Percentiles rank a stretch among this genome's conserved stretches.
phyloP scores from a whole-genome alignment of 148 eudicot species.

The Spergularia marina region DNA sequence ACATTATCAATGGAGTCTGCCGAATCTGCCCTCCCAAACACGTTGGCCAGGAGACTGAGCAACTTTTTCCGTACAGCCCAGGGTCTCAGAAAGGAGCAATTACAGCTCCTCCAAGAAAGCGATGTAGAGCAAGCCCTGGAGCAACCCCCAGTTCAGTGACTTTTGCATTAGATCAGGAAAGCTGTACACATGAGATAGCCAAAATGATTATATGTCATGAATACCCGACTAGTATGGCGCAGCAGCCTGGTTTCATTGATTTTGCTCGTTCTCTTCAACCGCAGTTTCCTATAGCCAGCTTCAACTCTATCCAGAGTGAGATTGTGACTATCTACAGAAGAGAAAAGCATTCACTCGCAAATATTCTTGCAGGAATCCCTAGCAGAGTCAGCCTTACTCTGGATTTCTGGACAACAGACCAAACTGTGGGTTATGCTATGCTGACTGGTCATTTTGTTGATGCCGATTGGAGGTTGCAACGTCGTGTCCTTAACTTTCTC shows the following conservation, averaged over 20 bases:
- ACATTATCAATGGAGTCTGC: slow-evolving; percentile 66
- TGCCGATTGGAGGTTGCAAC: slow-evolving; percentile 61
- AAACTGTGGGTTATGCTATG: slow-evolving; percentile 50
- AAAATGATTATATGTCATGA: slow-evolving; percentile 74
- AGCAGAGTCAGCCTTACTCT: slow-evolving; percentile 66
- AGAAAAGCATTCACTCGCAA: slow-evolving; percentile 46
- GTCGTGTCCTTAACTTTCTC: slow-evolving; percentile 60
- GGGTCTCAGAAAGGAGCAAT: slow-evolving; percentile 29
- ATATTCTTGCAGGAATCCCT: slow-evolving; percentile 45
- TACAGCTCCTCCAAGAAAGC: slow-evolving; percentile 58
- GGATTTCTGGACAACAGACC: slow-evolving; percentile 69
- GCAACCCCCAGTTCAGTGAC: slow-evolving; percentile 38
- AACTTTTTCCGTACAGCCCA: slow-evolving; percentile 22
- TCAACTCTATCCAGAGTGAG: slow-evolving; percentile 26
- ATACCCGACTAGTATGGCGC: slow-evolving; percentile 67
- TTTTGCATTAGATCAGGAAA: slow-evolving; percentile 47
- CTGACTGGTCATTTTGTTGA: slow-evolving; percentile 63
- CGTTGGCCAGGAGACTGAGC: slow-evolving; percentile 34
- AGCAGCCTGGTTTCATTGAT: slow-evolving; percentile 34
- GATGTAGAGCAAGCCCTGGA: slow-evolving; percentile 42
- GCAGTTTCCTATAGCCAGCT: slow-evolving; percentile 25
- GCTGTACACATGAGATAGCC: slow-evolving; percentile 51
- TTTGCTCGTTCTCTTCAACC: slow-evolving; percentile 31
- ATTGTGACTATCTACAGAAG: slow-evolving; percentile 39
- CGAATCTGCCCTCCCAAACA: slow-evolving; percentile 60